Evolutionary conservation across 2,329 filamentous ascomycete genomes (phyloP).

Genomic region (Ceratocystiopsis sp.): DNA sequence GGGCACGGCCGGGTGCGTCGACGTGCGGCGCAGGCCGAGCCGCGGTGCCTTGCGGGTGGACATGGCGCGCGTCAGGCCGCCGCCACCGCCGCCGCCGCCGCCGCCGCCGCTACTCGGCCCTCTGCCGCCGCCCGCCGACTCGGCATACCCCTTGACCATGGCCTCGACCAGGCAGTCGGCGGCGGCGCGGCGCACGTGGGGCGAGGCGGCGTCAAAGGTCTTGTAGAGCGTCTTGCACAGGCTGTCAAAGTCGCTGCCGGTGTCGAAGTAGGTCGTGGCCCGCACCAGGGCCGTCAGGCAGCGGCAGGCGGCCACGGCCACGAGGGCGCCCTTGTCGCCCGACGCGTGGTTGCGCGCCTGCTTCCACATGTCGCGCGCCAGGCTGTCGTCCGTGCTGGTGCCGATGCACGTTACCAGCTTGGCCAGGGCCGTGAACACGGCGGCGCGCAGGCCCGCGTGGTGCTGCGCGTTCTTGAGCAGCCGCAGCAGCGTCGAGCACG

Average conservation of each 20-base stretch:
- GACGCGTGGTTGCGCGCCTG: slow-evolving; percentile 61
- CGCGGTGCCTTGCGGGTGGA: slow-evolving; percentile 56
- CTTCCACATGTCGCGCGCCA: slow-evolving; percentile 89
- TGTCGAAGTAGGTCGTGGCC: slow-evolving; percentile 68
- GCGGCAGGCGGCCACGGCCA: slow-evolving; percentile 61
- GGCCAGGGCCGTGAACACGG: slow-evolving; percentile 56
- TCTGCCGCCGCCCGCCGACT: slow-evolving; percentile 21
- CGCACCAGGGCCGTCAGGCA: slow-evolving; percentile 60
- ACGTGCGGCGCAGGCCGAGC: slow-evolving; percentile 37
- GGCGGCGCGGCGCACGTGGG: slow-evolving; percentile 66
- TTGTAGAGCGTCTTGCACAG: slow-evolving; percentile 73
- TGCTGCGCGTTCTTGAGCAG: slow-evolving; percentile 61
- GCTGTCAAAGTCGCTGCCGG: slow-evolving; percentile 78
- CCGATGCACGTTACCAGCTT: slow-evolving; percentile 64
- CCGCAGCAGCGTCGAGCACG: slow-evolving; percentile 56
- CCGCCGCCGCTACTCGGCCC: background rate
- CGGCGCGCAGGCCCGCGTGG: slow-evolving; percentile 67
- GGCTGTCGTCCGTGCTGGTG: slow-evolving; percentile 61
- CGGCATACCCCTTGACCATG: slow-evolving; percentile 67
- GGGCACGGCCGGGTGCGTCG: slow-evolving; percentile 25
- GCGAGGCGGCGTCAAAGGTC: slow-evolving; percentile 60
- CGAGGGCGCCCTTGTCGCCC: slow-evolving; percentile 67
- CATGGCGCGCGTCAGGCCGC: slow-evolving; percentile 14
- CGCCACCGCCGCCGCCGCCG: background rate
- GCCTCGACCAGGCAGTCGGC: slow-evolving; percentile 70